Base-by-base conservation (phyloP, 805 yeast species). In the Ogataea pini region DNA sequence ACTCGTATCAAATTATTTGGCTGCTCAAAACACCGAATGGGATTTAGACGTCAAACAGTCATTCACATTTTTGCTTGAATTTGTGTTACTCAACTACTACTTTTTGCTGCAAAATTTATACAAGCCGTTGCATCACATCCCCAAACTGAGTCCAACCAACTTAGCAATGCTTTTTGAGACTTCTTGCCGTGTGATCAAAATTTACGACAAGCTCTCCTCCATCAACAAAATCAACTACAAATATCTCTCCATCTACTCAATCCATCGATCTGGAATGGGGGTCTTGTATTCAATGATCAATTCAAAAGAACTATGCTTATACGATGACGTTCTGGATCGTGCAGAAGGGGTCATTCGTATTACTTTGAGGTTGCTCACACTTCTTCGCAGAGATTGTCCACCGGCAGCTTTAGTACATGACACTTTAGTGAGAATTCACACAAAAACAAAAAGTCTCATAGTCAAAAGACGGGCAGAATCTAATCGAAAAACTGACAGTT, bases 261-360 rank as follows among this genome's bases (percentile, higher is more conserved):
- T 56, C 14, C 58, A 57, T 31, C 56, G 52, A 20, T 41, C 58
- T 7, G 48, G 55, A 9, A 46, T 55, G 44, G 37, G 53, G 7
- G 39, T 41, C 22, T 39, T 57, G 18, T 57, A 54, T 31, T 28
- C 58, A 3, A 28, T 57, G 9, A 40, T 55, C 36, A 57, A 55
- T 34, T 46, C 56, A 4, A 33, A 32, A 20, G 19, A 10, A 3
- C 41, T 55, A 22, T 45, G 49, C 25, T 32, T 49, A 14, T 37
- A 46, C 19, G 22, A 44, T 6, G 38, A 43, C 14, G 43, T 44
- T 12, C 18, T 47, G 20, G 33, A 42, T 18, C 46, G 16, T n/a
- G 20, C 46, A 7, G 47, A 44, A 8, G 19, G 31, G 10, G 31
- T 48, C 14, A 41, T 46, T 13, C 42, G 47, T 3, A 43, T 16